These are phyloP conservation scores for Pseudogymnoascus sp. DNA, from an alignment of 2,329 filamentous ascomycete species.

Conservation along the genomic window DNA sequence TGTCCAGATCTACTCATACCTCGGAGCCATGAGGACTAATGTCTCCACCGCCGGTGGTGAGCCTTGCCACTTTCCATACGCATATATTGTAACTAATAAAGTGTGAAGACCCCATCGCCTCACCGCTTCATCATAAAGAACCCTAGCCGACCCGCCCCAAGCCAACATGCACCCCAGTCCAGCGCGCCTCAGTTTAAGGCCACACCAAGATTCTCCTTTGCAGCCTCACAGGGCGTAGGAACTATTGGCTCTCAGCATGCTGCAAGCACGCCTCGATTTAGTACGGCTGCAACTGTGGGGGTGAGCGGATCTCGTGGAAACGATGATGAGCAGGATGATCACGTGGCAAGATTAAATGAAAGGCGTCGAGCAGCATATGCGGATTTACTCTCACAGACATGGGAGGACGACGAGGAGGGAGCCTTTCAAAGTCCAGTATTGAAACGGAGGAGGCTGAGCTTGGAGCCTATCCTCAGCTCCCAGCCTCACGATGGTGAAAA, in stretches of 20 bases:
- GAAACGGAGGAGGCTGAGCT: conserved; percentile 21
- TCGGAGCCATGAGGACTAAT: conserved; percentile 15
- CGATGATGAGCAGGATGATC: background rate
- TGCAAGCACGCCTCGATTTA: background rate
- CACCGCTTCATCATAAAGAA: conserved; percentile 30
- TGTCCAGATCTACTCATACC: background rate
- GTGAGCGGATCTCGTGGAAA: background rate
- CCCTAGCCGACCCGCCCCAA: conserved; percentile 15
- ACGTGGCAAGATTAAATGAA: background rate
- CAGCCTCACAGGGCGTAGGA: conserved; percentile 20
- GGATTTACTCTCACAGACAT: background rate
- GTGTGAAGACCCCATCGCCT: conserved; percentile 29
- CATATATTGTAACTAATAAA: conserved; percentile 12
- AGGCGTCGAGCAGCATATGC: background rate
- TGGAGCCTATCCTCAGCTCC: conserved; percentile 12
- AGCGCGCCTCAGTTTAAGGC: conserved; percentile 27
- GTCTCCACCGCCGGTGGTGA: conserved; percentile 28
- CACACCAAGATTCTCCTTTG: conserved; percentile 27
- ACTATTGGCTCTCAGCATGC: background rate
- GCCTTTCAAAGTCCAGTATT: background rate
- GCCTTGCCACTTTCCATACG: background rate
- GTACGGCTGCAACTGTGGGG: background rate
- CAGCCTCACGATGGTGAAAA: background rate
- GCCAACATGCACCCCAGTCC: conserved; percentile 17
- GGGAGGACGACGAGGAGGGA: background rate